These are phyloP conservation scores for Eucalyptus caleyi DNA, from an alignment of 345 rosid genomes.

Conservation along the genomic window DNA sequence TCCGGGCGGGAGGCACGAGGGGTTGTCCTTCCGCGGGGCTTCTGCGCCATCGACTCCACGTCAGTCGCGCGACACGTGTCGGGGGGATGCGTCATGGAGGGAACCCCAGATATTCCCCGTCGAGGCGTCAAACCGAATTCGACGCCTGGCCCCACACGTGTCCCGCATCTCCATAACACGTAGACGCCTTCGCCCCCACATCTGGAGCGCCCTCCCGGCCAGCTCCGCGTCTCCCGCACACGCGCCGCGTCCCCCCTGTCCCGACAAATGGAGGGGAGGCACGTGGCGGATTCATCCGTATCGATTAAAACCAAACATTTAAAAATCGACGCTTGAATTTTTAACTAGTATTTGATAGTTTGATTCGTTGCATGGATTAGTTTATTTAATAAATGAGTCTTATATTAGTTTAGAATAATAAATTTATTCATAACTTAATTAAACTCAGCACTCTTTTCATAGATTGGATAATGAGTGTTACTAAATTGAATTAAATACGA, in stretches of 20 bases:
- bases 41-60: constrained; percentile 13
- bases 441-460: not conserved
- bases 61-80: constrained; percentile 23
- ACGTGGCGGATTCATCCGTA: not conserved
- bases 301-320: not conserved
- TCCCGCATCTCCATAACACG: not conserved
- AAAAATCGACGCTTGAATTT: not conserved
- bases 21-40: not conserved
- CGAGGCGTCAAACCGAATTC: not conserved
- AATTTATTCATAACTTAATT: not conserved
- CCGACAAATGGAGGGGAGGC: not conserved
- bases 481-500: too few relatives aligned
- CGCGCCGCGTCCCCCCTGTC: not conserved
- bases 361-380: too few relatives aligned
- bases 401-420: too few relatives aligned
- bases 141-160: constrained; percentile 18
- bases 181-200: constrained; percentile 4
- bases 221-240: not conserved
- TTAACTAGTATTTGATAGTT: too few relatives aligned
- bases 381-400: too few relatives aligned
- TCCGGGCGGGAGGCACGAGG: not conserved
- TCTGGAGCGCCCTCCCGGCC: not conserved
- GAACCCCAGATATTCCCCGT: constrained; percentile 9
- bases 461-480: not conserved
- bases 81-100: not conserved